Evolutionary conservation across 2,329 filamentous ascomycete genomes (phyloP), one percentile per base, ranked within the genome.

Genomic region (Hypoxylon rubiginosum): DNA sequence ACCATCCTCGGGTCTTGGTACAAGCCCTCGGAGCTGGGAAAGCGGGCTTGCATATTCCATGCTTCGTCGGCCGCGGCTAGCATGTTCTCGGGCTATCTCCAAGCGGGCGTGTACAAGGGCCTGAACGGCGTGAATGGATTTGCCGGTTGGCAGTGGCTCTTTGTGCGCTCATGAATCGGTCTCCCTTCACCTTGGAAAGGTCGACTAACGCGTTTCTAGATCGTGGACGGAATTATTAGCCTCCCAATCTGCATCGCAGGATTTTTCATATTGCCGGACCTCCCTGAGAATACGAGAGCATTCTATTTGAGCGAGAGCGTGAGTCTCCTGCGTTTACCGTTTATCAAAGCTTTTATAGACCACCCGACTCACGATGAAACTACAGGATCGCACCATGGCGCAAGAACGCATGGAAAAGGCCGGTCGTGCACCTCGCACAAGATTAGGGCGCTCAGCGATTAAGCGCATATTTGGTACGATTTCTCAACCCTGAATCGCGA

Each of bases 61-160:
- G 80, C 85, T 0, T 84, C 82, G 26, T 83, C 85, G 8, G 83
- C 82, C 4, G 78, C 87, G 0, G 86, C 84, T 0, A 77, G 79
- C n/a, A 86, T 88, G 82, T 83, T 88, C 51, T 84, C 83, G n/a
- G 86, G 85, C 1, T 88, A 86, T 62, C 78, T 88, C 0, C 85
- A 87, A 75, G 82, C 85, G 0, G 85, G 83, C 0, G 82, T 84
- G 0, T 86, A 87, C 71, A 82, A 77, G 17, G 83, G 83, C 28
- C 78, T 88, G 0, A 83, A 84, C 32, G 85, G 85, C 0, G 76
- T 82, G 0, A 73, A 74, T 10, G 85, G 85, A 0, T 81, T 83
- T 71, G 76, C 81, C 0, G 85, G 85, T 0, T 88, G 85, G 85
- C 78, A 83, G 64, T 85, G 83, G 85, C 78, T 88, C 0, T 89